Percentiles rank a stretch among this genome's conserved stretches.
Conservation (phyloP, 2,329 filamentous ascomycete species). For the Cladosporium austrohemisphaericum region DNA sequence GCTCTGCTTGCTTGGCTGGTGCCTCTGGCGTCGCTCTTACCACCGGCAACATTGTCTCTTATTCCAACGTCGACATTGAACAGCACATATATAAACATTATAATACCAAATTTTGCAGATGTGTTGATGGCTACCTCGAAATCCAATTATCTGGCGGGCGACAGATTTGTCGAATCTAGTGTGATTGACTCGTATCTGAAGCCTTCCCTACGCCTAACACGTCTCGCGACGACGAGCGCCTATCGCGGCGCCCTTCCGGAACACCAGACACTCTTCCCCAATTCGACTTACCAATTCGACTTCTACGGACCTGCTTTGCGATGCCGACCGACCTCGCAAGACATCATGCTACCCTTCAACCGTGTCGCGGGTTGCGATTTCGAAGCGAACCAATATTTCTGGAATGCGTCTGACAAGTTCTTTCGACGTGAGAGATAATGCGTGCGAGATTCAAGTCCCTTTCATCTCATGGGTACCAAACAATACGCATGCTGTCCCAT, state of each 20-base stretch:
- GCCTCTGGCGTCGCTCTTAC: conserved; percentile 1
- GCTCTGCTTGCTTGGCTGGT: conserved; percentile 4
- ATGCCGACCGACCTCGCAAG: background rate
- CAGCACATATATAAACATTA: background rate
- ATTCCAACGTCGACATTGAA: background rate
- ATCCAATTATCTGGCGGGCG: no score
- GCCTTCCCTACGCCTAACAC: background rate
- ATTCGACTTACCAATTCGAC: background rate
- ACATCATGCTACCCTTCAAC: background rate
- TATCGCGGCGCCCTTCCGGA: background rate
- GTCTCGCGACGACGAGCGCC: background rate
- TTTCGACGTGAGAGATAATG: background rate
- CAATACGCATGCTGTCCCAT: background rate
- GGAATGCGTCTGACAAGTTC: no score
- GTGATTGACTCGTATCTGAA: background rate
- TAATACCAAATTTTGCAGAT: background rate
- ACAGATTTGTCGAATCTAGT: no score
- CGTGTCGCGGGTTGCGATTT: background rate
- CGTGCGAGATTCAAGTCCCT: background rate
- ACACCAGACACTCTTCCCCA: background rate
- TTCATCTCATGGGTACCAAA: conserved; percentile 6
- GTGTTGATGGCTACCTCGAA: background rate
- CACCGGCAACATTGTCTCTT: background rate
- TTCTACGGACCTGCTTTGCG: conserved; percentile 1
- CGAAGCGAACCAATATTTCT: background rate